Conservation (phyloP, 805 yeast species). For the Starmerella kuoi region DNA sequence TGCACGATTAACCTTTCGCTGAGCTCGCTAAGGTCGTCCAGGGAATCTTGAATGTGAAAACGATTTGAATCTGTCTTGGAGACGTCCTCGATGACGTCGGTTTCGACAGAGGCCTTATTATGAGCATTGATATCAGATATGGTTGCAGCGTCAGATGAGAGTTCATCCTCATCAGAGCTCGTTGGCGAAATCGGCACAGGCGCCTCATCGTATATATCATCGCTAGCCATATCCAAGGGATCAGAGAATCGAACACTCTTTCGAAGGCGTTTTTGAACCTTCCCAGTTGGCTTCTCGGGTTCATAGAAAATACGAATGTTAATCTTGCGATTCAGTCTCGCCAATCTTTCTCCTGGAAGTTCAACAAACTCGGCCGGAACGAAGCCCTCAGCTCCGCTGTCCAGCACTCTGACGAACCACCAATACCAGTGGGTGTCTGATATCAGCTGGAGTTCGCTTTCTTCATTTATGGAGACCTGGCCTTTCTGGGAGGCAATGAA, state of each 20-base stretch:
- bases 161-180: no score
- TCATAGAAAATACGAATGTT: conserved; percentile 31
- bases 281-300: not conserved
- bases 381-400: conserved; percentile 70
- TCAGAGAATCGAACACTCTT: not conserved
- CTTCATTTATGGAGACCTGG: conserved; percentile 66
- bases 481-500: conserved; percentile 88
- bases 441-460: conserved; percentile 63
- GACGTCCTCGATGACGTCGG: no score
- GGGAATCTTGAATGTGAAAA: no score
- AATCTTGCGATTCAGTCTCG: conserved; percentile 82
- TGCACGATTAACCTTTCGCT: no score
- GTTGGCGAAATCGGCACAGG: not conserved
- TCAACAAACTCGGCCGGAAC: conserved; percentile 95
- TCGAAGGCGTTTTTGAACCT: not conserved
- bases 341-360: conserved; percentile 80
- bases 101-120: no score
- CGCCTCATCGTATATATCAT: not conserved
- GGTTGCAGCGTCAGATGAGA: no score
- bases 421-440: conserved; percentile 90
- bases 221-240: not conserved
- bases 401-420: conserved; percentile 70
- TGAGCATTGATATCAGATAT: no score
- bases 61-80: no score
- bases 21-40: no score